Evolutionary conservation across 2,329 filamentous ascomycete species (phyloP).

Genomic region (Bipolaris bicolor): DNA sequence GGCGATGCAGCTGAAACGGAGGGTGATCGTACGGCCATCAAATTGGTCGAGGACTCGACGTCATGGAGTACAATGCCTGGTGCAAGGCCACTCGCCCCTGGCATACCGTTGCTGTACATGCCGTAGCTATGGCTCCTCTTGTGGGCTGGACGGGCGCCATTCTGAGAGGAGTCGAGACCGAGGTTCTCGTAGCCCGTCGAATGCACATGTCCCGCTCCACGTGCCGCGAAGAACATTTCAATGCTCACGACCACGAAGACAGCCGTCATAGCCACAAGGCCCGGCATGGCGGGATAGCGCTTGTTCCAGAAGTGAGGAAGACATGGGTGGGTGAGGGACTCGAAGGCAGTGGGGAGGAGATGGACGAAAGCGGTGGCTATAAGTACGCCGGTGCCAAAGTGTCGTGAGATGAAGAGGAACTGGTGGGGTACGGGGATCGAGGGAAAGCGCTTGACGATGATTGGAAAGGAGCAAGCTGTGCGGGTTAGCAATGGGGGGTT

Average conservation of each 20-base stretch:
- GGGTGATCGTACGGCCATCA: conserved; percentile 44
- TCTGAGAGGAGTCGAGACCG: conserved; percentile 29
- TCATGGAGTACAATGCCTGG: conserved; percentile 44
- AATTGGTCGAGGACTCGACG: conserved; percentile 39
- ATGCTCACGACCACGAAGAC: conserved; percentile 74
- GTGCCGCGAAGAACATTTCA: conserved; percentile 86
- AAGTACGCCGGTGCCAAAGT: conserved; percentile 51
- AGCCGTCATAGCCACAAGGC: conserved; percentile 48
- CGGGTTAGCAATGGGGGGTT: conserved; percentile 21
- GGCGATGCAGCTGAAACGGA: conserved; percentile 37
- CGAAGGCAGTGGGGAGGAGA: conserved; percentile 50
- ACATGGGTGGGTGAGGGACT: conserved; percentile 50
- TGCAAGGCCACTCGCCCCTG: conserved; percentile 28
- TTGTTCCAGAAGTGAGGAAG: conserved; percentile 49
- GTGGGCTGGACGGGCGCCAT: conserved; percentile 28
- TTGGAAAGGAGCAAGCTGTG: conserved; percentile 50
- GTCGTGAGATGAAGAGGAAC: conserved; percentile 50
- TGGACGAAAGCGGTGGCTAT: conserved; percentile 52
- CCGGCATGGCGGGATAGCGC: conserved; percentile 50
- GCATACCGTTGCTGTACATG: conserved; percentile 34
- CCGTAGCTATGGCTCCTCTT: conserved; percentile 43
- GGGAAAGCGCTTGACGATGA: conserved; percentile 49
- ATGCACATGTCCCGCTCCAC: conserved; percentile 66
- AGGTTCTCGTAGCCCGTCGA: conserved; percentile 58
- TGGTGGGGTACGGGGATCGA: conserved; percentile 47